Evolutionary conservation across 495 filamentous ascomycete species (phyloP).

Genomic region (Talaromyces nanjingensis): DNA sequence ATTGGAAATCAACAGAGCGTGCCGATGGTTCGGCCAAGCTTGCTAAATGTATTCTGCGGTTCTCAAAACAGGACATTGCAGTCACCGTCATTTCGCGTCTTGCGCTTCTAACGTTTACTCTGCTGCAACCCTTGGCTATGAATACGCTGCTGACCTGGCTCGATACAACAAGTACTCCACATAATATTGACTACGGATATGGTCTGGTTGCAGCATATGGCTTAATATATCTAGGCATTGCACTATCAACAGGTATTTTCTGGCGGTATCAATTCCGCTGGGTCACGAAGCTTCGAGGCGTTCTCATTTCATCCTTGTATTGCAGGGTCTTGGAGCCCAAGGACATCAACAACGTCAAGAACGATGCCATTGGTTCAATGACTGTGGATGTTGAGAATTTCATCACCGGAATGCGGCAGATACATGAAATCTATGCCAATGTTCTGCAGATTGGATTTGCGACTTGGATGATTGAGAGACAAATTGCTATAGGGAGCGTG

Average conservation of each 20-base stretch:
- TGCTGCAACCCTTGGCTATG: not conserved
- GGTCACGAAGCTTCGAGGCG: conserved; percentile 53
- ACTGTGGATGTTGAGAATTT: conserved; percentile 55
- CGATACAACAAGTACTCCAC: not conserved
- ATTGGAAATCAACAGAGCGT: not conserved
- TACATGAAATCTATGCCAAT: conserved; percentile 56
- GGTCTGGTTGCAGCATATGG: conserved; percentile 58
- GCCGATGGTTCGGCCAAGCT: not conserved
- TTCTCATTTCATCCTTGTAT: conserved; percentile 52
- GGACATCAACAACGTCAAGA: conserved; percentile 16
- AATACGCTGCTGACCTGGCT: not conserved
- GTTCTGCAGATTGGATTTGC: conserved; percentile 51
- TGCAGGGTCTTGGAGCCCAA: conserved; percentile 9
- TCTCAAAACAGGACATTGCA: not conserved
- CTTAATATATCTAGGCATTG: conserved; percentile 55
- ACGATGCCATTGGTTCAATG: conserved; percentile 55
- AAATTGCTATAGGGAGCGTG: conserved; percentile 45
- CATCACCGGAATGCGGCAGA: conserved; percentile 33
- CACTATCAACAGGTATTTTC: conserved; percentile 23
- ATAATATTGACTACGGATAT: conserved; percentile 34
- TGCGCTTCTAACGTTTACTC: not conserved
- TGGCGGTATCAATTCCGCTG: not conserved
- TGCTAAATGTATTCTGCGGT: not conserved
- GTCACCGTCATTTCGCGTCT: conserved; percentile 1
- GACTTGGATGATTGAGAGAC: conserved; percentile 46